A percentile compares a stretch with the other conserved stretches of the same genome.
Conservation (phyloP, 805 yeast genomes). For the Cyberlindnera xishuangbannaensis region DNA sequence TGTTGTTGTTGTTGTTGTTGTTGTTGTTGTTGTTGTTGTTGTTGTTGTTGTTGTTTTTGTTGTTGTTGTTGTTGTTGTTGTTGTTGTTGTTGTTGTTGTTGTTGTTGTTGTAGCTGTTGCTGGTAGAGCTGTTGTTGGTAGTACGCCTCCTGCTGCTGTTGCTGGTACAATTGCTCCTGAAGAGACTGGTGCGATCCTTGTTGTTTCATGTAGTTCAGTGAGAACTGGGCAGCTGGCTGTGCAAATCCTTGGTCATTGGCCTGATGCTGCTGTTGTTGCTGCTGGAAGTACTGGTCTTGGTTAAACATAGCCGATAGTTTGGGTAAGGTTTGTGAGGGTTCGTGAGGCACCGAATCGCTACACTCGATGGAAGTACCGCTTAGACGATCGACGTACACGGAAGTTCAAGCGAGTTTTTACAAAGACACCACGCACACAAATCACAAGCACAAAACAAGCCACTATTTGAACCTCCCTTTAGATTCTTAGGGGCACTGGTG, state of each 20-base stretch:
- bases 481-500: too few relatives aligned
- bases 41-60: slow-evolving; percentile 15
- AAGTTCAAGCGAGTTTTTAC: too few relatives aligned
- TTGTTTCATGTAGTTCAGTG: slow-evolving; percentile 31
- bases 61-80: slow-evolving; percentile 13
- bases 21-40: too few relatives aligned
- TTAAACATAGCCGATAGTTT: slow-evolving; percentile 12
- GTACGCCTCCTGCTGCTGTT: slow-evolving; percentile 29
- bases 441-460: too few relatives aligned
- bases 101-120: slow-evolving; percentile 26
- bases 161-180: slow-evolving; percentile 31
- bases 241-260: slow-evolving; percentile 19
- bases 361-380: too few relatives aligned
- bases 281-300: slow-evolving; percentile 14
- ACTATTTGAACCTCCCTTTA: too few relatives aligned
- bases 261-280: slow-evolving; percentile 12
- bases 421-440: too few relatives aligned
- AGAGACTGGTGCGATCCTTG: slow-evolving; percentile 35
- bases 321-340: not conserved
- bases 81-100: slow-evolving; percentile 22
- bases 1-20: too few relatives aligned
- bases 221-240: slow-evolving; percentile 32
- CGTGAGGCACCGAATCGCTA: not conserved
- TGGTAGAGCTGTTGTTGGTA: slow-evolving; percentile 28
- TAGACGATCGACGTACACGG: too few relatives aligned